Evolutionary conservation across 1,284 basidiomycete species (phyloP).

Genomic region (Microbotryomycetes sp.): DNA sequence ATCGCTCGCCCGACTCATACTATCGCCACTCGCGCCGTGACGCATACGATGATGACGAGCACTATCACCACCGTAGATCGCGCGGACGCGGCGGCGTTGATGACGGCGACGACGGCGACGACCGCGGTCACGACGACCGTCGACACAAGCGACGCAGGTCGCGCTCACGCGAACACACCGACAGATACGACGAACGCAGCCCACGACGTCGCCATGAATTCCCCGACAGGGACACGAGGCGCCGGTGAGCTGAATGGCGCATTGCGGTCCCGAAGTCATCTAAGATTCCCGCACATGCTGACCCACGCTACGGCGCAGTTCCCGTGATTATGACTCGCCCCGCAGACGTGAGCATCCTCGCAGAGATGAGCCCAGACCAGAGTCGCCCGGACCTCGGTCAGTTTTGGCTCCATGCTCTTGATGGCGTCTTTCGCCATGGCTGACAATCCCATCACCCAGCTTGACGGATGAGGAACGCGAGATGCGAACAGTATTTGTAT

Average conservation of each 20-base stretch:
- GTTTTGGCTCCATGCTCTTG: not conserved
- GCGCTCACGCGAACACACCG: conserved; percentile 2
- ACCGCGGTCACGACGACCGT: not conserved
- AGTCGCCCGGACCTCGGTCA: conserved; percentile 21
- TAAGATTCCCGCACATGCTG: too few relatives aligned
- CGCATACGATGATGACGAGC: not conserved
- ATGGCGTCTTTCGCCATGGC: too few relatives aligned
- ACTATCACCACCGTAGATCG: not conserved
- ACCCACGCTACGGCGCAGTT: not conserved
- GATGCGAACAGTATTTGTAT: conserved; percentile 88
- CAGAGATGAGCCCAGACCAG: too few relatives aligned
- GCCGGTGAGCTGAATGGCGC: not conserved
- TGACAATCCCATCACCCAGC: not conserved
- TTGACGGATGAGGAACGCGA: conserved; percentile 30
- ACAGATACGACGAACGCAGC: not conserved
- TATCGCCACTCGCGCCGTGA: not conserved
- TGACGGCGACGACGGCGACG: not conserved
- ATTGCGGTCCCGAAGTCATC: too few relatives aligned
- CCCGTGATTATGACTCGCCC: not conserved
- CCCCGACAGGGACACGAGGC: not conserved
- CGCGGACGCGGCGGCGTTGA: not conserved
- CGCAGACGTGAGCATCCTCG: too few relatives aligned
- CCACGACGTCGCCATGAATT: not conserved
- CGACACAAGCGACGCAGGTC: conserved; percentile 2
- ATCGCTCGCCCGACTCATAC: too few relatives aligned